phyloP scores from a whole-genome alignment of 208 protist genomes.

The Sergeia podlipaevii region DNA sequence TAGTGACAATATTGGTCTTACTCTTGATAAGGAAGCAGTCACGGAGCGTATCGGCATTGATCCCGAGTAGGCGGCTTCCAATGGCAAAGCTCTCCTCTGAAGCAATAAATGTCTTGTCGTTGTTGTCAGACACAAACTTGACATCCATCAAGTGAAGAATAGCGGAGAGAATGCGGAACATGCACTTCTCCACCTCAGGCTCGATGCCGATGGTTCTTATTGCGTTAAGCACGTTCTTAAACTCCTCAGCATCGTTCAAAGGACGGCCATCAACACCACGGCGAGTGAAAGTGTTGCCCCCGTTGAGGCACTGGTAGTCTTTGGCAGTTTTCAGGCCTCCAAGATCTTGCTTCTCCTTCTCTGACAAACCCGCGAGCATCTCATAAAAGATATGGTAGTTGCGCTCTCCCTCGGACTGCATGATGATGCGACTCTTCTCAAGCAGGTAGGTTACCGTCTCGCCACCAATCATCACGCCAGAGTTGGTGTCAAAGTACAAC shows the following conservation, averaged over 20 bases:
- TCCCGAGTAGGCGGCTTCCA: constrained; percentile 59
- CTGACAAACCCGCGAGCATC: constrained; percentile 80
- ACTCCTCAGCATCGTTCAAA: constrained; percentile 90
- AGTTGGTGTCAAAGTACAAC: constrained; percentile 86
- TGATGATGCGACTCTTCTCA: constrained; percentile 93
- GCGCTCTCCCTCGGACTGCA: constrained; percentile 87
- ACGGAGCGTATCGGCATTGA: constrained; percentile 46
- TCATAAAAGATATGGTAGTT: constrained; percentile 98
- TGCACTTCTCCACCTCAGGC: constrained; percentile 38
- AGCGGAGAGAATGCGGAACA: constrained; percentile 88
- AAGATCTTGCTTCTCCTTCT: constrained; percentile 64
- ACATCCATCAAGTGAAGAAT: constrained; percentile 94
- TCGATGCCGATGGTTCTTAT: constrained; percentile 67
- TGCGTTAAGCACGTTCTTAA: constrained; percentile 66
- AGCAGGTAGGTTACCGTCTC: constrained; percentile 90
- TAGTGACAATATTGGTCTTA: constrained; percentile 71
- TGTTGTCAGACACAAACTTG: constrained; percentile 71
- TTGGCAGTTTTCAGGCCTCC: constrained; percentile 58
- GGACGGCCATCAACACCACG: constrained; percentile 73
- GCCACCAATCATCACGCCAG: constrained; percentile 85
- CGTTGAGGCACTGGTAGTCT: constrained; percentile 88
- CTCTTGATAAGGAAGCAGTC: constrained; percentile 82
- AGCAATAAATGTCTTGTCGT: constrained; percentile 65
- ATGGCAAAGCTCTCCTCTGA: constrained; percentile 33
- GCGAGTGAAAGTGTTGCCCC: constrained; percentile 76